Percentiles rank a stretch among this genome's conserved stretches.
These are phyloP conservation scores for Huntiella savannae DNA, from an alignment of 2,329 filamentous ascomycete genomes.

Conservation along the genomic window DNA sequence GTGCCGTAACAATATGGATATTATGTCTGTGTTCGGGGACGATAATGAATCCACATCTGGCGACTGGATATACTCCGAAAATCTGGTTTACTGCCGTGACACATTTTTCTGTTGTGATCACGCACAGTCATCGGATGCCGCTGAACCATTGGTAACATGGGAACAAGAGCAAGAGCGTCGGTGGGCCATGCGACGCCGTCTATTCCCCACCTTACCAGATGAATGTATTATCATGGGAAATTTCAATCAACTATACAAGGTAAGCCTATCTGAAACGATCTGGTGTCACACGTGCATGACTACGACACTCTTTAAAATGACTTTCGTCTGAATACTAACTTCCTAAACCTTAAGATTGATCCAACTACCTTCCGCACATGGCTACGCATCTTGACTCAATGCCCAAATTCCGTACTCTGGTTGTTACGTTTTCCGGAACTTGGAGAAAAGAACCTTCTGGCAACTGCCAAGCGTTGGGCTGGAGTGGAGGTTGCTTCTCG, in stretches of 20 bases:
- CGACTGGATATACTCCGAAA: constrained; percentile 90
- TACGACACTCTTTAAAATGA: background rate
- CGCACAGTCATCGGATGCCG: constrained; percentile 64
- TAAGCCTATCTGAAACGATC: constrained; percentile 21
- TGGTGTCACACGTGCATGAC: background rate
- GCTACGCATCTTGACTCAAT: constrained; percentile 70
- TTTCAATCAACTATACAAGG: constrained; percentile 98
- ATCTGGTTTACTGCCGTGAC: constrained; percentile 82
- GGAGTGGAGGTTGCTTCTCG: constrained; percentile 67
- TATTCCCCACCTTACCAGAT: constrained; percentile 69
- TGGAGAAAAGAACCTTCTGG: constrained; percentile 66
- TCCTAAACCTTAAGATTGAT: constrained; percentile 49
- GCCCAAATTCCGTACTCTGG: constrained; percentile 84
- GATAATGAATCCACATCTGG: constrained; percentile 51
- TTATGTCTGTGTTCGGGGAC: constrained; percentile 49
- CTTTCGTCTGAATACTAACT: background rate
- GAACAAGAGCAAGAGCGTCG: constrained; percentile 61
- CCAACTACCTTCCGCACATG: constrained; percentile 91
- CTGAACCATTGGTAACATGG: constrained; percentile 54
- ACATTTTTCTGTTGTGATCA: constrained; percentile 99
- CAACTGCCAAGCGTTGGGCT: constrained; percentile 69
- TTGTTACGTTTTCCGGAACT: constrained; percentile 90
- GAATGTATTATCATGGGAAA: constrained; percentile 85
- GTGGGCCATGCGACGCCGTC: constrained; percentile 82
- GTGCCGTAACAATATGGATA: constrained; percentile 51